Base-by-base conservation (phyloP, 352 stramenopile genomes). In the Phytopythium chamaehyphon region DNA sequence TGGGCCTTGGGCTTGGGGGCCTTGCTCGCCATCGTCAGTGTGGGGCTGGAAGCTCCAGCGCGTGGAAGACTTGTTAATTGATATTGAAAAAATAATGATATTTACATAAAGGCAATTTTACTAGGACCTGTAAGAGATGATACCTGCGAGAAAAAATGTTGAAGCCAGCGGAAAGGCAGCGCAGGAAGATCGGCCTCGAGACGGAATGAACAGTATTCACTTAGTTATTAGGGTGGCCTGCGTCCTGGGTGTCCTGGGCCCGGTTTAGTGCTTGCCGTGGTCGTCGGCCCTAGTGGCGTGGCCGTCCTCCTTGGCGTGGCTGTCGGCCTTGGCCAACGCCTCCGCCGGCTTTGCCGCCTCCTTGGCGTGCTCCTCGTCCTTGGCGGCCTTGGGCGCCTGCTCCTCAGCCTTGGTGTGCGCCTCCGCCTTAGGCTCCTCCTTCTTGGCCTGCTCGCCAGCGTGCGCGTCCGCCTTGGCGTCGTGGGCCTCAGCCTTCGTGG, bases 241-340 rank as follows among this genome's bases (percentile, higher is more conserved):
- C 28, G 28, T 33, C 28, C 28, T 33, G 28, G 28, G 5, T 33
- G 28, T 5, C 9, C 5, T 5, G 9, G 28, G 28, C 28, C 28
- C 9, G 28, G 28, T 9, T 9, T 33, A 33, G 28, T 33, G 28
- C 28, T 33, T 33, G 46, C 21, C 18, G 21, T 62, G 45, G 28
- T 56, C 22, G 11, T 66, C 49, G 43, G 49, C 54, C 28, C 60
- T 55, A 49, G 51, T 40, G 12, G 15, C 15, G 19, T 54, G 47
- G 10, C 14, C 47, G 1, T 46, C 49, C 19, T 45, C 23, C 43
- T 49, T 55, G 40, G 19, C 8, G 36, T 51, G 37, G 10, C 53
- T 40, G 0, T 45, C 47, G 5, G 51, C 43, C 47, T 57, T 56
- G 22, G 40, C 19, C 1, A 18, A 5, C 9, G 28, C 9, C 28